phyloP scores from a whole-genome alignment of 306 rosid genomes.

The Gastrolobium villosum region DNA sequence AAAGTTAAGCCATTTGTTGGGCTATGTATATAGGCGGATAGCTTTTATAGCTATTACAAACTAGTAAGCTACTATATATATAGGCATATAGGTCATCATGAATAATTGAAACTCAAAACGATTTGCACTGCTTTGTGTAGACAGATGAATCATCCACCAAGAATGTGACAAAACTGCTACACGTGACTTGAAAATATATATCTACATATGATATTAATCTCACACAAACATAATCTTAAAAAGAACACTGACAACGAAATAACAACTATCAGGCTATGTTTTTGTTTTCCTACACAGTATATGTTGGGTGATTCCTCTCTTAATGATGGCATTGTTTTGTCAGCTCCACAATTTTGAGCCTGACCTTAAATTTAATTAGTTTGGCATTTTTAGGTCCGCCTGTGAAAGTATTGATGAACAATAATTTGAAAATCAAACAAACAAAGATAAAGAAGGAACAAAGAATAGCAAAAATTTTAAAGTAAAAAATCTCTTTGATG shows the following conservation, averaged over 20 bases:
- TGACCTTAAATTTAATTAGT: too few species aligned
- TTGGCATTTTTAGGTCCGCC: too few species aligned
- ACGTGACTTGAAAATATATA: constrained; percentile 25
- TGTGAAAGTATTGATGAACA: too few species aligned
- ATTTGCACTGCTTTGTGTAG: not conserved
- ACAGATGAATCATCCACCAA: constrained; percentile 1
- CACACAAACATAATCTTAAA: constrained; percentile 24
- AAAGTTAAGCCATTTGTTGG: not conserved
- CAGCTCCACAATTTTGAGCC: too few species aligned
- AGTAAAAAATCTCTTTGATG: too few species aligned
- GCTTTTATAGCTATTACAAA: not conserved
- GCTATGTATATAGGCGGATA: not conserved
- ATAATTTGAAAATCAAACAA: too few species aligned
- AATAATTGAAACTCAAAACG: constrained; percentile 30
- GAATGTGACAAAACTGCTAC: constrained; percentile 29
- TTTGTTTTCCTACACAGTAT: constrained; percentile 22
- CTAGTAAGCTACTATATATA: not conserved
- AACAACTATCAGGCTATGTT: constrained; percentile 22
- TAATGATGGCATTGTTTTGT: too few species aligned
- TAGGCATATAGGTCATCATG: constrained; percentile 13
- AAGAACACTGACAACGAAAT: constrained; percentile 37
- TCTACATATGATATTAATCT: not conserved
- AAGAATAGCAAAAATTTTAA: too few species aligned
- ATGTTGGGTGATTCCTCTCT: not conserved
- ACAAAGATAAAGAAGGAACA: too few species aligned